phyloP scores from a whole-genome alignment of 1,284 basidiomycete genomes.

The Boletus semigastroideus region DNA sequence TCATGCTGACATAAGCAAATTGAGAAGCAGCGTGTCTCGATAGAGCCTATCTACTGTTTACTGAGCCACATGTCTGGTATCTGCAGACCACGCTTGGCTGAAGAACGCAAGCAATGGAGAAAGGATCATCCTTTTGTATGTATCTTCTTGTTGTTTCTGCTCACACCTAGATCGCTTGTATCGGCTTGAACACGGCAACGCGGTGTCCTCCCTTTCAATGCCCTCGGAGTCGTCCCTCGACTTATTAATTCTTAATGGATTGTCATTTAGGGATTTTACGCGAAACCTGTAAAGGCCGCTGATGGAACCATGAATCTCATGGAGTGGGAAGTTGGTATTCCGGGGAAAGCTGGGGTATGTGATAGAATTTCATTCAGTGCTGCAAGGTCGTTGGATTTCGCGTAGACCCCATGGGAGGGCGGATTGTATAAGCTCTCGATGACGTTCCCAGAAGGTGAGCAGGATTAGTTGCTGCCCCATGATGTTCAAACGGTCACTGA shows the following conservation, averaged over 20 bases:
- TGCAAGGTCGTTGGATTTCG: slow-evolving; percentile 5
- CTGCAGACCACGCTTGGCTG: slow-evolving; percentile 82
- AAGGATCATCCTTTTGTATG: slow-evolving; percentile 99
- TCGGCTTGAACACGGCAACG: slow-evolving; percentile 1
- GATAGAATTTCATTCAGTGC: slow-evolving; percentile 10
- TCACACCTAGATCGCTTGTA: slow-evolving; percentile 1
- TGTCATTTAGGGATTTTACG: slow-evolving; percentile 85
- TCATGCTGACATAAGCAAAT: too few relatives aligned
- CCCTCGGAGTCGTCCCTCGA: not conserved
- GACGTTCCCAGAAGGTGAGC: slow-evolving; percentile 89
- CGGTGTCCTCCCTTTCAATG: not conserved
- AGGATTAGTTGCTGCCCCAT: not conserved
- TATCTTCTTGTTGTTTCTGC: slow-evolving; percentile 21
- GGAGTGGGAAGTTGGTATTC: slow-evolving; percentile 98
- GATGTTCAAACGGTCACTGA: slow-evolving; percentile 1
- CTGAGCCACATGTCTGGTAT: slow-evolving; percentile 67
- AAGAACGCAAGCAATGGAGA: slow-evolving; percentile 98
- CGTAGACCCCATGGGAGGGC: slow-evolving; percentile 94
- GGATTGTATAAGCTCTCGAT: slow-evolving; percentile 93
- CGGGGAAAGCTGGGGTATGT: slow-evolving; percentile 80
- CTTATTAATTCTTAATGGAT: slow-evolving; percentile 6
- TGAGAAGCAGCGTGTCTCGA: not conserved
- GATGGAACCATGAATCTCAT: slow-evolving; percentile 97
- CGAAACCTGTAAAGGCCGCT: slow-evolving; percentile 83
- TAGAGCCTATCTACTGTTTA: not conserved